Evolutionary conservation across 2,329 filamentous ascomycete species (phyloP), one percentile per base, ranked within the genome.

Genomic region (Penicillium sp.): DNA sequence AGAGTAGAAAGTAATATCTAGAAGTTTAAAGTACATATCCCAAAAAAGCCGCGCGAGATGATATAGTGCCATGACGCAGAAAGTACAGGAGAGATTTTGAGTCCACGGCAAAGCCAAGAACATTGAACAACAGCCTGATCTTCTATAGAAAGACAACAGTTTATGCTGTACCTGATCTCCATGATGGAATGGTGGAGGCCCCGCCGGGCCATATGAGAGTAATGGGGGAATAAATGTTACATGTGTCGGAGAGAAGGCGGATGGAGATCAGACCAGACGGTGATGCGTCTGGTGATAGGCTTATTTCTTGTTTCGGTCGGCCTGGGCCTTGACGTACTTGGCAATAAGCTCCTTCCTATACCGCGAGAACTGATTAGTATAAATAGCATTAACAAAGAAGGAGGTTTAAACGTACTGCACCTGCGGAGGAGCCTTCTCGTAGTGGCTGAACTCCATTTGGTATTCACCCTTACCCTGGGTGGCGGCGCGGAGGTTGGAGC

Each of bases 391-490:
- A 47, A 39, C 5, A 27, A 19, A 54, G 19, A n/a, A 39, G 14
- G 11, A 9, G 22, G 3, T 29, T n/a, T 45, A 24, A 62, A 85
- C 87, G 73, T 88, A 90, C 89, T 99, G 95, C 75, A 98, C 75
- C 73, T 98, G 93, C 68, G 87, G 86, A 49, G 93, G 90, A 57
- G 95, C 91, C 51, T 91, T 83, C 52, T 90, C 87, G 71, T 99
- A 99, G 79, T 98, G 95, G 76, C 90, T 95, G 71, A 99, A 99
- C 79, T 99, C 95, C 95, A 99, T 98, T 69, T 85, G 90, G 73
- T 97, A 99, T 80, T 99, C 95, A 69, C 95, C 95, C 84, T 99
- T 99, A 61, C 95, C 95, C 80, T 99, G 95, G 2, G 93, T 98
- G 22, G 93, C 90, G 14, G 95, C 95, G 67, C 95, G 86, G 65